A percentile compares a stretch with the other conserved stretches of the same genome.
Conservation (phyloP, 2,329 filamentous ascomycete species). For the Triangularia setosa region DNA sequence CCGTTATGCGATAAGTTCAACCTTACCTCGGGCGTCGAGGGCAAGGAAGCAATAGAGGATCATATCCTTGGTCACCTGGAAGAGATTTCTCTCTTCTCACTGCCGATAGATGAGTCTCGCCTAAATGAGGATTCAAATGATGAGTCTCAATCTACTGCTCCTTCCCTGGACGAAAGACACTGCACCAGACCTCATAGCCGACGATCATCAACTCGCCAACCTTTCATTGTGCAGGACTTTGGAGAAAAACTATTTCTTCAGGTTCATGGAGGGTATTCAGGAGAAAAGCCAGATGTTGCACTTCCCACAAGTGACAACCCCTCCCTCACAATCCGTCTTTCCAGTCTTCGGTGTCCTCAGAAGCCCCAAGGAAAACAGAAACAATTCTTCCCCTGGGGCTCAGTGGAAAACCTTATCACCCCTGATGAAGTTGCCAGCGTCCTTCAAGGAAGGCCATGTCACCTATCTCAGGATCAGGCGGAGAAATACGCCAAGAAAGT, state of each 20-base stretch:
- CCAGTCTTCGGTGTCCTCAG: background rate
- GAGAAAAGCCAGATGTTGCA: background rate
- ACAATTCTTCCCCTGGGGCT: slow-evolving; percentile 3
- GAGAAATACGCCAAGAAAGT: background rate
- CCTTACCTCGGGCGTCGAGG: too few species aligned
- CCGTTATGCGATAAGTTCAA: too few species aligned
- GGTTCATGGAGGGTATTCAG: background rate
- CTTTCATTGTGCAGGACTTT: background rate
- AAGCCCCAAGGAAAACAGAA: background rate
- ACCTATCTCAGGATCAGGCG: background rate
- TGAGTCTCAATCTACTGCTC: too few species aligned
- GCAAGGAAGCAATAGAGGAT: too few species aligned
- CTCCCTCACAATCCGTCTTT: background rate
- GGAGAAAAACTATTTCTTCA: background rate
- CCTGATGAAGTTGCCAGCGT: background rate
- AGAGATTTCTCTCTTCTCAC: too few species aligned
- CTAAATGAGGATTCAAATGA: too few species aligned
- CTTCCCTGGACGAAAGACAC: too few species aligned
- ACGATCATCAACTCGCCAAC: background rate
- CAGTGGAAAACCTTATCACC: slow-evolving; percentile 2
- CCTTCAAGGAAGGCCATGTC: background rate
- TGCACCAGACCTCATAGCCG: background rate
- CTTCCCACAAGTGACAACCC: background rate
- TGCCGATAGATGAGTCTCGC: too few species aligned
- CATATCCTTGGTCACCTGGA: too few species aligned